Evolutionary conservation across 2,329 filamentous ascomycete genomes (phyloP).

Genomic region (Calycina marina): DNA sequence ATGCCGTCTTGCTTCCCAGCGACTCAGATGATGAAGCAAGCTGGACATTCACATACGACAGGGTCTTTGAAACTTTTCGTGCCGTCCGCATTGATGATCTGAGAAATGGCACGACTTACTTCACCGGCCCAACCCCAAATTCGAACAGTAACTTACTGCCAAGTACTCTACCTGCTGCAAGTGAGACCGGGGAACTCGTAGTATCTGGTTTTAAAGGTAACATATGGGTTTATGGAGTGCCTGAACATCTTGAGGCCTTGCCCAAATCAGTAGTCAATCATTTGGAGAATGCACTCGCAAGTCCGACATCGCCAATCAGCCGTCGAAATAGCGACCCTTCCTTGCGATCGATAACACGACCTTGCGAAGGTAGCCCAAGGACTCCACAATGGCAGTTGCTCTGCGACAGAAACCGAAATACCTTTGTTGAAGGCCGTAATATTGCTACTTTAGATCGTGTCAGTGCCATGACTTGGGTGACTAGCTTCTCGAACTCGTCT

Average conservation of each 20-base stretch:
- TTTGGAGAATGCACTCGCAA: conserved; percentile 16
- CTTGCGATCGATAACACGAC: conserved; percentile 12
- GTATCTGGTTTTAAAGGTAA: conserved; percentile 60
- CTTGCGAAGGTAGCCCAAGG: conserved; percentile 17
- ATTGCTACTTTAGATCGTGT: conserved; percentile 51
- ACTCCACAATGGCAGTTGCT: conserved; percentile 56
- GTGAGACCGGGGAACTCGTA: conserved; percentile 55
- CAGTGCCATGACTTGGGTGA: conserved; percentile 59
- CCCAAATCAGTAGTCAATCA: conserved; percentile 28
- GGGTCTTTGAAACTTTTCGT: conserved; percentile 62
- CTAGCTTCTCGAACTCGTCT: conserved; percentile 33
- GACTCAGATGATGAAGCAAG: conserved; percentile 42
- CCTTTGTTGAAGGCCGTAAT: conserved; percentile 52
- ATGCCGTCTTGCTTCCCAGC: conserved; percentile 48
- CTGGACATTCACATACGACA: conserved; percentile 69
- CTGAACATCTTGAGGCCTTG: conserved; percentile 53
- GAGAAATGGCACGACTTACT: conserved; percentile 64
- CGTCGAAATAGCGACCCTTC: conserved; percentile 21
- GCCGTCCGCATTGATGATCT: conserved; percentile 63
- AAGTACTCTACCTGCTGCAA: conserved; percentile 53
- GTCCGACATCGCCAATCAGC: conserved; percentile 13
- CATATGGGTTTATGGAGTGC: conserved; percentile 68
- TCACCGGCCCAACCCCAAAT: conserved; percentile 52
- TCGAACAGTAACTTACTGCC: conserved; percentile 48
- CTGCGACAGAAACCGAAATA: conserved; percentile 54